Conservation (phyloP, 805 yeast species). For the Saccharomycopsis sp. region DNA sequence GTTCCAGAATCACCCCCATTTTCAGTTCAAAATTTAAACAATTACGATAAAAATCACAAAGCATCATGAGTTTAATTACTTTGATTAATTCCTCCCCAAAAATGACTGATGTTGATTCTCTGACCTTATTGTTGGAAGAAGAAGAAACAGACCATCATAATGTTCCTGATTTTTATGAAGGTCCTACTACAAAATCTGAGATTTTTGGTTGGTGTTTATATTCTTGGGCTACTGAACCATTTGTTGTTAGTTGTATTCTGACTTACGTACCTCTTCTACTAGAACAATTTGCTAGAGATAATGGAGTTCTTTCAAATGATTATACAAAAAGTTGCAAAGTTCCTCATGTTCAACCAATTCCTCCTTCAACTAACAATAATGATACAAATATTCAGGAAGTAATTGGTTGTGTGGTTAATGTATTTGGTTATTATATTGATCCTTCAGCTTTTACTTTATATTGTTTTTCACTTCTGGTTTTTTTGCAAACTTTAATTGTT, state of each 20-base stretch:
- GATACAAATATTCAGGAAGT: slow-evolving; percentile 14
- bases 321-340: slow-evolving; percentile 44
- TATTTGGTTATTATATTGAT: slow-evolving; percentile 42
- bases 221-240: slow-evolving; percentile 73
- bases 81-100: too few relatives aligned
- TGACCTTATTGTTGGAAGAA: too few relatives aligned
- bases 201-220: slow-evolving; percentile 61
- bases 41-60: too few relatives aligned
- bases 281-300: slow-evolving; percentile 62
- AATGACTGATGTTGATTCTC: too few relatives aligned
- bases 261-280: slow-evolving; percentile 65
- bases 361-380: slow-evolving; percentile 27
- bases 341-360: slow-evolving; percentile 24
- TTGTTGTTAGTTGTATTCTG: slow-evolving; percentile 67
- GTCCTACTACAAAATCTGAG: slow-evolving; percentile 30
- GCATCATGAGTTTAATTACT: too few relatives aligned
- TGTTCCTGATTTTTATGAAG: slow-evolving; percentile 3
- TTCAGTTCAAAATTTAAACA: background rate
- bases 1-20: background rate
- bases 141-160: too few relatives aligned
- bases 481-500: slow-evolving; percentile 61
- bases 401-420: slow-evolving; percentile 36
- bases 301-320: slow-evolving; percentile 55
- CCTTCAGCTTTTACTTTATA: slow-evolving; percentile 67
- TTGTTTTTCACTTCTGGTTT: slow-evolving; percentile 61